Evolutionary conservation across 768 basidiomycete species (phyloP), one percentile per base, ranked within the genome.

Genomic region (Exidia glandulosa): DNA sequence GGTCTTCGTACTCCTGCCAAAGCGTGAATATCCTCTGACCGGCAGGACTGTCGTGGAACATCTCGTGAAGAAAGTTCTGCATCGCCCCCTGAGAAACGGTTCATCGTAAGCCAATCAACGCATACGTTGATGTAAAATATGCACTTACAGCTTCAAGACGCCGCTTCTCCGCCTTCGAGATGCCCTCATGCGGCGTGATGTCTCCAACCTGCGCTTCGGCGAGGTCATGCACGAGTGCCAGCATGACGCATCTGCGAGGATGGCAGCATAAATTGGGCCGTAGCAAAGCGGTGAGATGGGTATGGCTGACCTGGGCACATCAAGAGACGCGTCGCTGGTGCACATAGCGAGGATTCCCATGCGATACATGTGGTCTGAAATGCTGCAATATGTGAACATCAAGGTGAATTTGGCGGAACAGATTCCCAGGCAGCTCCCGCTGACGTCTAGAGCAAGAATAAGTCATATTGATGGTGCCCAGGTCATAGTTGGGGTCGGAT

Each of bases 121-220:
- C n/a, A 80, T 87, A 97, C 96, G 2, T 94, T 93, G 67, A 86
- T 85, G 84, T 92, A 54, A 19, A 48, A 31, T n/a, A 23, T 48
- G 32, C 19, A 61, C 81, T 31, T 33, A 87, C 90, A 36, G 79
- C 76, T 76, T 95, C 93, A 13, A 90, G 76, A 9, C 80, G 75
- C 41, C 77, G 79, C 73, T 99, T 99, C 68, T 90, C 87, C 2
- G 78, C 77, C 66, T 90, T 89, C 0, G 88, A 72, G 14, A 99
- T 86, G 1, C 89, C 87, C 69, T 97, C 94, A 25, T 84, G 79
- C 0, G 95, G 95, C 0, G 93, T 80, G 61, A 98, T 97, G 68
- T 98, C 95, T 3, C 95, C 95, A 4, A 97, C 95, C 78, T 93
- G 88, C 1, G 95, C 95, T 71, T 99, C 95, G 5, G 94, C 94